Conservation (phyloP, 305 asterid species). For the Fraxinus ornus region DNA sequence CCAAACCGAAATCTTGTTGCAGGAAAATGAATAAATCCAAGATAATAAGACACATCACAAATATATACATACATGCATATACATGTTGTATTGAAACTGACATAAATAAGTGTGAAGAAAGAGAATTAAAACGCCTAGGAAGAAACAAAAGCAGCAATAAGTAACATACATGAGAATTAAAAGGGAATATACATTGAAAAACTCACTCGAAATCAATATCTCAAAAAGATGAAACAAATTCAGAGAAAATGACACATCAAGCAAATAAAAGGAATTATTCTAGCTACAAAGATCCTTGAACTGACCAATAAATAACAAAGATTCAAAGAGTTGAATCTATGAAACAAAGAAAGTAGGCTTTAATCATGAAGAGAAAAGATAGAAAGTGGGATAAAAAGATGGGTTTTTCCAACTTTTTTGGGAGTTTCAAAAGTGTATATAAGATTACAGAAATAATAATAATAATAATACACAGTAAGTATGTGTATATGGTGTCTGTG, state of each 20-base stretch:
- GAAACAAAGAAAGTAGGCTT: conserved; percentile 36
- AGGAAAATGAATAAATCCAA: conserved; percentile 71
- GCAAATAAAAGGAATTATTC: neutral
- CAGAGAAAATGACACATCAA: conserved; percentile 52
- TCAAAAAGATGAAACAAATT: conserved; percentile 25
- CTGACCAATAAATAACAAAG: conserved; percentile 15
- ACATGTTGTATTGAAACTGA: conserved; percentile 9
- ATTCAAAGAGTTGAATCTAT: conserved; percentile 26
- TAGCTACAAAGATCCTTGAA: conserved; percentile 33
- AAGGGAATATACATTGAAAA: conserved; percentile 82
- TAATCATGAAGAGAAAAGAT: conserved; percentile 28
- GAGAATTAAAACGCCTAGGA: conserved; percentile 82
- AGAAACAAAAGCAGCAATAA: conserved; percentile 55
- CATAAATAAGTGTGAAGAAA: conserved; percentile 35
- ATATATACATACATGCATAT: neutral
- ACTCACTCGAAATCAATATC: conserved; percentile 40
- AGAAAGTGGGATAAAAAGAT: conserved; percentile 39
- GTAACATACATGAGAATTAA: conserved; percentile 51
- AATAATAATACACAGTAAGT: neutral
- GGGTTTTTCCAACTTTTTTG: conserved; percentile 23
- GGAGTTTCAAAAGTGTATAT: conserved; percentile 30
- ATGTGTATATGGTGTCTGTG: neutral
- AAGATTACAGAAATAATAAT: conserved; percentile 28
- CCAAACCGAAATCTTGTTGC: conserved; percentile 54
- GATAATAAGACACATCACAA: conserved; percentile 43